Evolutionary conservation across 257 asterid genomes (phyloP).

Genomic region (Gentiana straminea): DNA sequence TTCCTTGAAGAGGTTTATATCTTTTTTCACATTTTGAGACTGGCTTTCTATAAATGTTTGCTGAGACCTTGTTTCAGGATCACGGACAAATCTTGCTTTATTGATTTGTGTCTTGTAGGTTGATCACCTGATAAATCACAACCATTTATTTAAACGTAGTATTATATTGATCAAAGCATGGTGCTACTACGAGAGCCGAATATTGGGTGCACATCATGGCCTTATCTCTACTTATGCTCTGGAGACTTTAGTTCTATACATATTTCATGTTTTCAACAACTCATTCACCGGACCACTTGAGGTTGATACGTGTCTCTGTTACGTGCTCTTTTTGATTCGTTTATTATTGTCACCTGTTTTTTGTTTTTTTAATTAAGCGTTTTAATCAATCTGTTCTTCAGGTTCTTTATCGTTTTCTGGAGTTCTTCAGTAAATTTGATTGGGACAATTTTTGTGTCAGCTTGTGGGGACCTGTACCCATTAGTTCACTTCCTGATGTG

Average conservation of each 20-base stretch:
- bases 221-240: constrained; percentile 91
- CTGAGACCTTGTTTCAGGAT: background rate
- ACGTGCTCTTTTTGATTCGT: constrained; percentile 4
- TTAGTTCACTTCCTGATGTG: constrained; percentile 71
- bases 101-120: constrained; percentile 35
- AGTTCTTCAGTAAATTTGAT: constrained; percentile 90
- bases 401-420: constrained; percentile 90
- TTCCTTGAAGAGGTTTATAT: constrained; percentile 77
- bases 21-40: constrained; percentile 7
- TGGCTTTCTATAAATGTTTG: background rate
- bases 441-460: constrained; percentile 94
- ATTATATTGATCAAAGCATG: constrained; percentile 89
- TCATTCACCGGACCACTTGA: constrained; percentile 90
- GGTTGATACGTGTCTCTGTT: constrained; percentile 29
- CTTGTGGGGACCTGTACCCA: constrained; percentile 93
- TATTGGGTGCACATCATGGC: constrained; percentile 95
- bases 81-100: background rate
- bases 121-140: constrained; percentile 64
- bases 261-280: constrained; percentile 85
- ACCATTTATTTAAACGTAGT: constrained; percentile 91
- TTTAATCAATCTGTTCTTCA: constrained; percentile 23
- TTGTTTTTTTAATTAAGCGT: constrained; percentile 18
- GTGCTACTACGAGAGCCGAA: constrained; percentile 98
- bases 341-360: constrained; percentile 1
- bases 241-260: constrained; percentile 88